These are phyloP conservation scores for Teratosphaeria epicoccoides DNA, from an alignment of 2,329 filamentous ascomycete species.

Conservation along the genomic window DNA sequence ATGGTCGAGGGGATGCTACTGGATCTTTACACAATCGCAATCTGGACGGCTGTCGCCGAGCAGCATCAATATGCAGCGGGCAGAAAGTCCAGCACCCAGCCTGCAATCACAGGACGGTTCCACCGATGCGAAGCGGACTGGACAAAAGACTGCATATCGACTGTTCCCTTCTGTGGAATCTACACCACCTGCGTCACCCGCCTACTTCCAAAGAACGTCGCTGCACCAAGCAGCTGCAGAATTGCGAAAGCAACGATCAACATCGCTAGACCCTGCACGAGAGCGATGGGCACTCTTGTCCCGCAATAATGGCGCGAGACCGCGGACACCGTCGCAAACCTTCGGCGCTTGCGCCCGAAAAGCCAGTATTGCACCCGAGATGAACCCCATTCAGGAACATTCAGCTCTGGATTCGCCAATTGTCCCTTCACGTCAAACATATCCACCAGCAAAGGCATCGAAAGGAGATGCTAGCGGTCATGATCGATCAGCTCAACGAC, in stretches of 20 bases:
- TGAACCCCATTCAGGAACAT: slow-evolving; percentile 8
- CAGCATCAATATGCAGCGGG: not conserved
- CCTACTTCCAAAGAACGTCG: slow-evolving; percentile 9
- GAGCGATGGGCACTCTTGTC: not conserved
- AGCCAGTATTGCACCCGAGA: slow-evolving; percentile 2
- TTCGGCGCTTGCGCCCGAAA: not conserved
- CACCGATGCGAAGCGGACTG: not conserved
- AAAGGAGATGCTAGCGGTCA: slow-evolving; percentile 4
- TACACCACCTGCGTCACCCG: slow-evolving; percentile 17
- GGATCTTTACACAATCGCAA: not conserved
- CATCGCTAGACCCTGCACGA: slow-evolving; percentile 12
- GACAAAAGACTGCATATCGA: slow-evolving; percentile 12
- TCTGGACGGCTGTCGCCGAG: not conserved
- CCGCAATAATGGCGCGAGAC: not conserved
- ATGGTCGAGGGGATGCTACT: not conserved
- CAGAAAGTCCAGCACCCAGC: slow-evolving; percentile 1
- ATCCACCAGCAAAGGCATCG: not conserved
- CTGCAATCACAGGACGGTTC: not conserved
- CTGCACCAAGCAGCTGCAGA: slow-evolving; percentile 10
- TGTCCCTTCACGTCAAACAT: slow-evolving; percentile 3
- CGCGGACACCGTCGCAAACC: not conserved
- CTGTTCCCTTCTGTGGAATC: slow-evolving; percentile 20
- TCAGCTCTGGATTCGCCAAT: slow-evolving; percentile 6
- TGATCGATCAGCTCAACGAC: slow-evolving; percentile 6
- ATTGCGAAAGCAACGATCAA: slow-evolving; percentile 13